Percentiles rank a stretch among this genome's conserved stretches.
Evolutionary conservation across 2,329 filamentous ascomycete genomes (phyloP).

Genomic region (Atkinsonella texensis): DNA sequence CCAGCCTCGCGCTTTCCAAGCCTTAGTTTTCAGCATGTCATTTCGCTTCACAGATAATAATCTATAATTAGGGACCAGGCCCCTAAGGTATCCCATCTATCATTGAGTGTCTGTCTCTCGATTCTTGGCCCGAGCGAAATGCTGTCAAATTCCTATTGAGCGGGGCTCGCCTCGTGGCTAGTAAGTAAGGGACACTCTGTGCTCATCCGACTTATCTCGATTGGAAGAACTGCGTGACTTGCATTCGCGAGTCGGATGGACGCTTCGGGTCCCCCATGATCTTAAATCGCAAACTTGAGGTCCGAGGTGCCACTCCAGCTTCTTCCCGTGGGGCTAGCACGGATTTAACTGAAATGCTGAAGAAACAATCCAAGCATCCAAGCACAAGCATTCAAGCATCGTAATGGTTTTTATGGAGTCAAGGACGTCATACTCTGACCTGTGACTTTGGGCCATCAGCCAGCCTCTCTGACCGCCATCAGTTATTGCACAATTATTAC

Average conservation of each 20-base stretch:
- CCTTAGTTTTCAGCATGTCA: constrained; percentile 12
- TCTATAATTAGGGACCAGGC: constrained; percentile 11
- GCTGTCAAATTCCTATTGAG: neutral
- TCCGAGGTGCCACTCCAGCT: neutral
- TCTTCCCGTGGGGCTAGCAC: neutral
- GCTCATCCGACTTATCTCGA: neutral
- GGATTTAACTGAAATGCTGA: too few relatives aligned
- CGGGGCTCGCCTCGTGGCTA: neutral
- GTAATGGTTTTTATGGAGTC: neutral
- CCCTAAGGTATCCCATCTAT: constrained; percentile 5
- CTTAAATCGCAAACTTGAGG: neutral
- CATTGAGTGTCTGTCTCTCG: neutral
- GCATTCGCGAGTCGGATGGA: constrained; percentile 4
- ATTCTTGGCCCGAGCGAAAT: neutral
- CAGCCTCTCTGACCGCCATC: constrained; percentile 3
- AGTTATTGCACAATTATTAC: neutral
- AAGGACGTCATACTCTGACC: neutral
- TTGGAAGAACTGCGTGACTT: constrained; percentile 1
- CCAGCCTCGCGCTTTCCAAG: constrained; percentile 5
- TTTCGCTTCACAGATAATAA: constrained; percentile 19
- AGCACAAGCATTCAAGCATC: too few relatives aligned
- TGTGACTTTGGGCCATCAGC: neutral
- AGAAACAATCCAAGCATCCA: too few relatives aligned
- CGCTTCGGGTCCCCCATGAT: neutral
- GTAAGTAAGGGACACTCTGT: neutral